These are phyloP conservation scores for Artemisia tridentata DNA, from an alignment of 129 eudicot genomes.

Conservation along the genomic window DNA sequence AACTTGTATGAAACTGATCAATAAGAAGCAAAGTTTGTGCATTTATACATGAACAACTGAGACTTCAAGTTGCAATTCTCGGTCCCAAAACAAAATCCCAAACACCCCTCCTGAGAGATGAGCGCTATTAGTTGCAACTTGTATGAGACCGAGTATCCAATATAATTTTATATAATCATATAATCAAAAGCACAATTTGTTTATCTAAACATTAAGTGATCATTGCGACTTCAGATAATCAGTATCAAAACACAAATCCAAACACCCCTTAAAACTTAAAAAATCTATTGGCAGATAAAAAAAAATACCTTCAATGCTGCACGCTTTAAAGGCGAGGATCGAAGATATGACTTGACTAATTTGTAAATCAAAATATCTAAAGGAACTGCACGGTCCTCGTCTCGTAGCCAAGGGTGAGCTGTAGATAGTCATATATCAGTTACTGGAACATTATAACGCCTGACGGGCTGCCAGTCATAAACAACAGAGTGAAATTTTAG, in stretches of 20 bases:
- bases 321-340: constrained; percentile 79
- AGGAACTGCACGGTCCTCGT: constrained; percentile 57
- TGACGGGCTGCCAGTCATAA: neutral
- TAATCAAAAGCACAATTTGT: no score
- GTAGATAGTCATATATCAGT: constrained; percentile 28
- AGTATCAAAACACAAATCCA: neutral
- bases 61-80: neutral
- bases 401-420: constrained; percentile 97
- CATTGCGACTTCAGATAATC: no score
- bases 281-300: neutral
- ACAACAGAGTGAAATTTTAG: neutral
- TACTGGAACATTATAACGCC: neutral
- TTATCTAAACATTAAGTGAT: no score
- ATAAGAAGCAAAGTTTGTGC: no score
- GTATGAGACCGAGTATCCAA: no score
- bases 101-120: no score
- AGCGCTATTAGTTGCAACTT: no score
- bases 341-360: constrained; percentile 74
- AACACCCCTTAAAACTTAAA: neutral
- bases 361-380: constrained; percentile 70
- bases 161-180: no score
- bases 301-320: constrained; percentile 72
- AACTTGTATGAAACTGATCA: neutral
- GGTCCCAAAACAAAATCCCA: neutral
- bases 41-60: no score